These are phyloP conservation scores for Calvatia gigantea DNA, from an alignment of 768 basidiomycete species.

Conservation along the genomic window DNA sequence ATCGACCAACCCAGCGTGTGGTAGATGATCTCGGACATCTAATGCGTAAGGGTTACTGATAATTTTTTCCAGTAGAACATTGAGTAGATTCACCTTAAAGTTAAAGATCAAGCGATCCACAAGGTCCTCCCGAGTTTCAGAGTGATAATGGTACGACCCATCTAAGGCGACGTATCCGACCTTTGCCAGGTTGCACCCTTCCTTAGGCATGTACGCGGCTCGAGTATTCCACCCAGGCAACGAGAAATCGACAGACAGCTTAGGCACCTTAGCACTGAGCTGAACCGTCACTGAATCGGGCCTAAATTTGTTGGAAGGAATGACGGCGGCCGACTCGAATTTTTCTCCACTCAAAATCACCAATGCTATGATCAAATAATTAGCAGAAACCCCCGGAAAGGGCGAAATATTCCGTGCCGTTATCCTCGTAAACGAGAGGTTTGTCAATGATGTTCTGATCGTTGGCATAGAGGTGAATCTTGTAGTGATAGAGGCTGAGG, in stretches of 20 bases:
- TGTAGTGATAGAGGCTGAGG: conserved; percentile 71
- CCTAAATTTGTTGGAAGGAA: conserved; percentile 71
- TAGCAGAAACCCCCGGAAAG: background rate
- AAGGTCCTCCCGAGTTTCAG: conserved; percentile 62
- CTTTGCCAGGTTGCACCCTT: conserved; percentile 60
- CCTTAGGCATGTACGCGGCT: conserved; percentile 58
- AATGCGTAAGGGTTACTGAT: background rate
- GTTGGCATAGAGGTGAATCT: conserved; percentile 81
- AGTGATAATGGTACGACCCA: conserved; percentile 73
- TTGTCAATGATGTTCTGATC: conserved; percentile 97
- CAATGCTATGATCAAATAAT: conserved; percentile 52
- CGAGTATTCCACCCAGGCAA: conserved; percentile 91
- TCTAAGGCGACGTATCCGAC: conserved; percentile 52
- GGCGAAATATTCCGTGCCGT: conserved; percentile 47
- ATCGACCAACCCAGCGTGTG: conserved; percentile 85
- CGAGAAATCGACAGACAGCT: conserved; percentile 55
- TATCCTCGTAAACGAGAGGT: conserved; percentile 76
- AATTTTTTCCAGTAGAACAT: background rate
- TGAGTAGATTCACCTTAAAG: conserved; percentile 46
- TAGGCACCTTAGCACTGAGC: conserved; percentile 59
- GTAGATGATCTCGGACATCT: conserved; percentile 56
- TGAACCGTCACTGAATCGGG: conserved; percentile 66
- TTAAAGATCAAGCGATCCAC: conserved; percentile 75
- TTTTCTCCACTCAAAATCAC: conserved; percentile 60
- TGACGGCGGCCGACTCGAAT: conserved; percentile 46